Percentiles rank a stretch among this genome's conserved stretches.
These are phyloP conservation scores for Dothideomycetes sp. DNA, from an alignment of 2,329 filamentous ascomycete genomes.

Conservation along the genomic window DNA sequence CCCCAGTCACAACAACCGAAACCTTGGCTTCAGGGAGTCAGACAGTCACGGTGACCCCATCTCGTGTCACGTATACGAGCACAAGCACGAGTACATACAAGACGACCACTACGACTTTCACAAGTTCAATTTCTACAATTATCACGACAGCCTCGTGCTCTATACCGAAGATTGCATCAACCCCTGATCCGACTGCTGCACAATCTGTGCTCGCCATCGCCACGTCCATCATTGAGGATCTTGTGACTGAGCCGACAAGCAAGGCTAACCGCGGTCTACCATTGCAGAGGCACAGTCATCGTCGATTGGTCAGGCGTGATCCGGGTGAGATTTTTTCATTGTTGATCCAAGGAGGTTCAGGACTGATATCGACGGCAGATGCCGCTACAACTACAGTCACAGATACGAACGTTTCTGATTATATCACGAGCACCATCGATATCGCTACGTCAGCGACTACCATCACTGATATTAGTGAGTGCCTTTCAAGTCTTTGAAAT, in stretches of 20 bases:
- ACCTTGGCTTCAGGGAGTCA: conserved; percentile 15
- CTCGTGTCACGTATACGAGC: conserved; percentile 10
- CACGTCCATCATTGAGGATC: not conserved
- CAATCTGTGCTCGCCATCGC: conserved; percentile 1
- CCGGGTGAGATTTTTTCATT: not conserved
- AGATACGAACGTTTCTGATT: conserved; percentile 10
- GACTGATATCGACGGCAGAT: too few relatives aligned
- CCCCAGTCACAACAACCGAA: conserved; percentile 15
- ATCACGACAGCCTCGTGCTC: conserved; percentile 22
- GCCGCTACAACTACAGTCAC: conserved; percentile 23
- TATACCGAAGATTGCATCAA: conserved; percentile 10
- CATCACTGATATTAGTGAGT: conserved; percentile 10
- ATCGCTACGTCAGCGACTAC: conserved; percentile 15
- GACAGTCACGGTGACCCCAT: conserved; percentile 6
- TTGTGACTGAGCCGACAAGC: too few relatives aligned
- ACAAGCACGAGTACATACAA: conserved; percentile 4
- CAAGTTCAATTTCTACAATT: conserved; percentile 12
- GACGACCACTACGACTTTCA: conserved; percentile 1
- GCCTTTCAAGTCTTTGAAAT: not conserved
- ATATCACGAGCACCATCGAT: conserved; percentile 13
- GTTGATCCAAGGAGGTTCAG: conserved; percentile 19
- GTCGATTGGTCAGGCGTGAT: not conserved
- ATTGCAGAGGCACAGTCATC: not conserved
- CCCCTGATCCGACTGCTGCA: conserved; percentile 2
- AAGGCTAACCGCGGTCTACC: not conserved